phyloP scores from a whole-genome alignment of 495 filamentous ascomycete genomes.

The Trichoderma erinaceum region DNA sequence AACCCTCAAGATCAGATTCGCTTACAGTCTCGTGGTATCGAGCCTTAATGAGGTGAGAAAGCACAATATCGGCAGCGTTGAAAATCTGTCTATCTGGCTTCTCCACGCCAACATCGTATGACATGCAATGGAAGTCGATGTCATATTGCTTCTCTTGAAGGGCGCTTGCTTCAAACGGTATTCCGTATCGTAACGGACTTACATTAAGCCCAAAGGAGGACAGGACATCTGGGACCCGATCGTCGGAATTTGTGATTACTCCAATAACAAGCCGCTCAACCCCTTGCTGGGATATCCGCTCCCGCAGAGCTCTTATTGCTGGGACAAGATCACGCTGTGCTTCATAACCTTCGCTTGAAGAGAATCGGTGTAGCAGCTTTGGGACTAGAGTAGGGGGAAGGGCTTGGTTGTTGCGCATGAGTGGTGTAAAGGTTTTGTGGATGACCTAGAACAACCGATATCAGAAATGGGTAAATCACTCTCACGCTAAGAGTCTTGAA shows the following conservation, averaged over 20 bases:
- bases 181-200: slow-evolving; percentile 26
- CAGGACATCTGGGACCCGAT: slow-evolving; percentile 57
- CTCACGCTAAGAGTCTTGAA: not conserved
- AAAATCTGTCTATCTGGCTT: slow-evolving; percentile 65
- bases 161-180: not conserved
- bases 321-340: slow-evolving; percentile 24
- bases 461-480: not conserved
- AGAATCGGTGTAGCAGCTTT: not conserved
- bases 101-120: slow-evolving; percentile 64
- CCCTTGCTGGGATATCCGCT: not conserved
- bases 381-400: not conserved
- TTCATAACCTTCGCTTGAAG: not conserved
- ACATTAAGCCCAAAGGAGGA: slow-evolving; percentile 55
- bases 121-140: slow-evolving; percentile 61
- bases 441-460: slow-evolving; percentile 20
- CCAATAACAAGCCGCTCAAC: slow-evolving; percentile 48
- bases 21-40: not conserved
- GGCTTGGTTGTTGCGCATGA: not conserved
- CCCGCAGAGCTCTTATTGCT: slow-evolving; percentile 39
- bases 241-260: slow-evolving; percentile 73
- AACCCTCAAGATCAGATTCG: slow-evolving; percentile 22
- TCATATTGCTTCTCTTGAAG: slow-evolving; percentile 30
- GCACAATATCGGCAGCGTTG: slow-evolving; percentile 48
- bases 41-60: slow-evolving; percentile 18
- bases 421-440: not conserved